These are phyloP conservation scores for Ganoderma multipileum DNA, from an alignment of 1,284 basidiomycete genomes.

Conservation along the genomic window DNA sequence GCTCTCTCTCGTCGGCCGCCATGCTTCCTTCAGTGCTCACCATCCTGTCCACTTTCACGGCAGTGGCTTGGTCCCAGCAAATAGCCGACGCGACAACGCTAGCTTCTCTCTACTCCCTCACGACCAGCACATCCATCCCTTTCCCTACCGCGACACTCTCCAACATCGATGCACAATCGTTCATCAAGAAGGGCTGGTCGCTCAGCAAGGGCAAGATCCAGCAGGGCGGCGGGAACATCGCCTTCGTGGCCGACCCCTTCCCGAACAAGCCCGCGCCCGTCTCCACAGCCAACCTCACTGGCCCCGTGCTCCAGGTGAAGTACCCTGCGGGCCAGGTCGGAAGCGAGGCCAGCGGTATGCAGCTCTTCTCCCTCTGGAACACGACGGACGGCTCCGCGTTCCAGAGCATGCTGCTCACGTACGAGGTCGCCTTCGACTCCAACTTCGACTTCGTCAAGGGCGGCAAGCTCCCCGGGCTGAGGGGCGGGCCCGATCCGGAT, in stretches of 20 bases:
- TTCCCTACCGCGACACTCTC: conserved; percentile 71
- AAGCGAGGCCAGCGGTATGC: conserved; percentile 65
- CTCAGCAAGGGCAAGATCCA: conserved; percentile 66
- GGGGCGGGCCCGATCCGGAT: conserved; percentile 48
- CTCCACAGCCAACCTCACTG: conserved; percentile 41
- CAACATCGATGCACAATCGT: conserved; percentile 54
- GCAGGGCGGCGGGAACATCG: conserved; percentile 59
- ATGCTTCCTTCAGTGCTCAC: conserved; percentile 27
- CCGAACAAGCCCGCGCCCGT: conserved; percentile 48
- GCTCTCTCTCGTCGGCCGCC: not conserved
- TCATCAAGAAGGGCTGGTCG: conserved; percentile 66
- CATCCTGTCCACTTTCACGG: conserved; percentile 26
- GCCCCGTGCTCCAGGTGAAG: conserved; percentile 68
- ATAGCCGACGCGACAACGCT: conserved; percentile 45
- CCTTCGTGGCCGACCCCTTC: conserved; percentile 73
- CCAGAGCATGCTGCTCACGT: conserved; percentile 69
- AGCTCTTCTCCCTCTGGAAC: conserved; percentile 74
- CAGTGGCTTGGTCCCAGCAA: conserved; percentile 23
- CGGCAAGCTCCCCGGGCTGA: conserved; percentile 55
- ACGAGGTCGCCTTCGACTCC: conserved; percentile 74
- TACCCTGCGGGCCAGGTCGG: conserved; percentile 70
- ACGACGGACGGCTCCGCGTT: conserved; percentile 58
- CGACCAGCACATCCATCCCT: conserved; percentile 67
- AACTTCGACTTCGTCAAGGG: conserved; percentile 57
- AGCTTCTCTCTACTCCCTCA: conserved; percentile 61